Evolutionary conservation across 1,284 basidiomycete species (phyloP).

Genomic region (Pulveroboletus ridleyi): DNA sequence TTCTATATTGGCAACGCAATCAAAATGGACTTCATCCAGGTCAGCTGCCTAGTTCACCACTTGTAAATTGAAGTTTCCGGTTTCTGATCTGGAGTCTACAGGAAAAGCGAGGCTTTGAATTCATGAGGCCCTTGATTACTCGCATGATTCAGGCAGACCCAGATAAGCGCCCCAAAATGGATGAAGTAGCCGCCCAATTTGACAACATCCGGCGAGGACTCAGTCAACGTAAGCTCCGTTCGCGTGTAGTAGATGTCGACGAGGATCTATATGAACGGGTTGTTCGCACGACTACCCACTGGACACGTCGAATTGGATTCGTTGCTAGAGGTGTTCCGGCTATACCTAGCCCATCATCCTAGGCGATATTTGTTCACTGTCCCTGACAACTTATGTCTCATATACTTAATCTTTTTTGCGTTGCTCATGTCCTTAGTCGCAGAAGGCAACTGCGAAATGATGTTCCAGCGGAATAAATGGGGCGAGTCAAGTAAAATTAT

Average conservation of each 20-base stretch:
- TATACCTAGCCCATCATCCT: constrained; percentile 11
- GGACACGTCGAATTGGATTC: constrained; percentile 22
- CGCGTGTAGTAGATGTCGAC: constrained; percentile 18
- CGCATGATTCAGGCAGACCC: constrained; percentile 30
- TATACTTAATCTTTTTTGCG: neutral
- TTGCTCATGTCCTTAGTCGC: neutral
- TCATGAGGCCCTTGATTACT: constrained; percentile 22
- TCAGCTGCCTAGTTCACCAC: constrained; percentile 12
- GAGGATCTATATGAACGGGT: constrained; percentile 10
- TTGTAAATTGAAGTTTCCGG: too few species aligned
- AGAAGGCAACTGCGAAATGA: neutral
- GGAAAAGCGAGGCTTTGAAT: constrained; percentile 23
- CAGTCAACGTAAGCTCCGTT: constrained; percentile 24
- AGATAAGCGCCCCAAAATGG: constrained; percentile 29
- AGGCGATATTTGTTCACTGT: too few species aligned
- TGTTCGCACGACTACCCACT: constrained; percentile 17
- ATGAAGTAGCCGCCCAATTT: constrained; percentile 25
- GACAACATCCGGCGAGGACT: constrained; percentile 3
- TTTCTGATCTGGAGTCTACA: neutral
- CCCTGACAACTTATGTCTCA: constrained; percentile 20
- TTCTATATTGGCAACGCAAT: constrained; percentile 45
- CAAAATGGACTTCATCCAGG: constrained; percentile 35
- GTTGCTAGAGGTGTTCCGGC: constrained; percentile 18
- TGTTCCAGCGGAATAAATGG: neutral
- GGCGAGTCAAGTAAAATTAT: neutral